A percentile compares a stretch with the other conserved stretches of the same genome.
Evolutionary conservation across 208 protist species (phyloP).

Genomic region (Leishmania arabica): DNA sequence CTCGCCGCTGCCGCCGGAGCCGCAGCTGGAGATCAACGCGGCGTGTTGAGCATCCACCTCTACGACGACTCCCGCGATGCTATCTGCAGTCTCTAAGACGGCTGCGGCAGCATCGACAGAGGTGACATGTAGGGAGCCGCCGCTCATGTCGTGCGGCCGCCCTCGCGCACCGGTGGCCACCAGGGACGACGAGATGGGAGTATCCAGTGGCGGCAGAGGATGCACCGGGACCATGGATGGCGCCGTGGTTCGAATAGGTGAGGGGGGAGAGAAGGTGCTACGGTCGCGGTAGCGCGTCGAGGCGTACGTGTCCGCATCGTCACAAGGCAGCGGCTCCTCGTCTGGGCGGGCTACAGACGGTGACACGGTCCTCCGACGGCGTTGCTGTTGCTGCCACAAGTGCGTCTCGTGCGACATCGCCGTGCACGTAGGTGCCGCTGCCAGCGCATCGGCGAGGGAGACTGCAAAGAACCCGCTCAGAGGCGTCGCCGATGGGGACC

Average conservation of each 20-base stretch:
- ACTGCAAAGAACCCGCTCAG: slow-evolving; percentile 3
- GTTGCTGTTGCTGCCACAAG: slow-evolving; percentile 26
- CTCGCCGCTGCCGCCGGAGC: slow-evolving; percentile 1
- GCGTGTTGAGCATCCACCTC: slow-evolving; percentile 5
- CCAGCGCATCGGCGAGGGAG: slow-evolving; percentile 26
- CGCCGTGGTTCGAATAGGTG: slow-evolving; percentile 6
- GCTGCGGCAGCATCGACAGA: background rate
- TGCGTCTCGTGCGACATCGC: slow-evolving; percentile 19
- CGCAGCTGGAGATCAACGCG: background rate
- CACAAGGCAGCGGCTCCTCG: background rate
- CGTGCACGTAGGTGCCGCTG: slow-evolving; percentile 4
- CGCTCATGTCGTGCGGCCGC: background rate
- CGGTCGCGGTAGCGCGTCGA: background rate
- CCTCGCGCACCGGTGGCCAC: background rate
- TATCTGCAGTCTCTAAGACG: background rate
- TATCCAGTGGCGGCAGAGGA: background rate
- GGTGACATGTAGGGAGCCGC: background rate
- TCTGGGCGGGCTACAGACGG: slow-evolving; percentile 39
- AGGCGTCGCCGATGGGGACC: slow-evolving; percentile 13
- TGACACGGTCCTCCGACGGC: slow-evolving; percentile 29
- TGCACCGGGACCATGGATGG: slow-evolving; percentile 13
- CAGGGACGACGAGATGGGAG: background rate
- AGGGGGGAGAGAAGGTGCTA: slow-evolving; percentile 1
- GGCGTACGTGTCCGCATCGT: background rate
- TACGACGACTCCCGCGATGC: slow-evolving; percentile 1